Evolutionary conservation across 2,329 filamentous ascomycete species (phyloP), one percentile per base, ranked within the genome.

Genomic region (Trichoderma breve): DNA sequence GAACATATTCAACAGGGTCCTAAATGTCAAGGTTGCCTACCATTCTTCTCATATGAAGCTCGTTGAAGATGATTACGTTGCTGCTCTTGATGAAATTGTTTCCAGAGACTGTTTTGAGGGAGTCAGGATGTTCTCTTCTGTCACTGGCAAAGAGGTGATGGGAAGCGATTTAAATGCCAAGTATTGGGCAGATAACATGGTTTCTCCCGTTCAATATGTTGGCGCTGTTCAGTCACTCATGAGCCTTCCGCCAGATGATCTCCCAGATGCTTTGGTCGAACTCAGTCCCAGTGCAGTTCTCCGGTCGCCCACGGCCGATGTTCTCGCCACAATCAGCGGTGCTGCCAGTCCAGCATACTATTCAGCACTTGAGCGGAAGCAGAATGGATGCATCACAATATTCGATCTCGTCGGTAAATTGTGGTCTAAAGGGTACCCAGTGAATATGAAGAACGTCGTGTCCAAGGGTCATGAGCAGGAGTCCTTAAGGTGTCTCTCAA

Each of bases 161-260:
- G 75, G 77, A 1, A 39, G 36, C 4, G 74, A 79, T 4, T 73
- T 85, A 1, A 77, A 77, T 8, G 75, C 78, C 1, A 68, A 74
- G 0, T 88, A 87, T 74, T 88, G 86, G 86, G 79, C 80, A 2
- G 75, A 79, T 2, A 87, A 87, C 67, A 75, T 87, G 75, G 80
- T 82, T 1, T 82, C 81, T 3, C 81, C 81, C 0, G 86, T 88
- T 9, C 79, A 81, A 5, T 87, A 85, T 73, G 76, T 80, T 8
- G 76, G 79, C 6, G 85, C 84, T 0, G 72, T 87, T 4, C 72
- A 77, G 36, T 66, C 76, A 11, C 79, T 86, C 75, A 78, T 82
- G 76, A 71, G 55, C 11, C 71, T 77, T 2, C 64, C 79, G 4
- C 32, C 61, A 5, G 74, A 77, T 8, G 71, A 79, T 15, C 73